These are phyloP conservation scores for Penicillium robsamsonii DNA, from an alignment of 495 filamentous ascomycete species.

Conservation along the genomic window DNA sequence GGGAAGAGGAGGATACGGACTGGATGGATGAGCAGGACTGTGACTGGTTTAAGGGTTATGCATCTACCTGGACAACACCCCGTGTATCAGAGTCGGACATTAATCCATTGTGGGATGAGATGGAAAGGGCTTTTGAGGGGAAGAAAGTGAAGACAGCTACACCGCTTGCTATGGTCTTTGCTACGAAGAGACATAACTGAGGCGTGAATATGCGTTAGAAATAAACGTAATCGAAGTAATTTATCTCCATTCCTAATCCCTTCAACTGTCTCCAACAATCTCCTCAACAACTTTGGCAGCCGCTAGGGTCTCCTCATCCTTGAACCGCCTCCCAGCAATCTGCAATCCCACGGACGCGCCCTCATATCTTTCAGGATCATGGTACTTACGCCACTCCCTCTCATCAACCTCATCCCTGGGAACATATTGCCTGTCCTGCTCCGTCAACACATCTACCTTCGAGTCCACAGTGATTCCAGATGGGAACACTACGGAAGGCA, in stretches of 20 bases:
- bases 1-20: constrained; percentile 1
- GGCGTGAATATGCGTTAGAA: neutral
- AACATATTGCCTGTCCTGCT: constrained; percentile 28
- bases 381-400: constrained; percentile 41
- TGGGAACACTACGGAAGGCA: constrained; percentile 60
- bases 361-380: constrained; percentile 32
- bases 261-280: constrained; percentile 26
- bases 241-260: neutral
- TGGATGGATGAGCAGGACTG: constrained; percentile 11
- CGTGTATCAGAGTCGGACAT: constrained; percentile 1
- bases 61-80: constrained; percentile 5
- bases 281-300: constrained; percentile 34
- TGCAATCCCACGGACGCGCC: constrained; percentile 53
- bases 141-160: constrained; percentile 9
- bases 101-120: constrained; percentile 4
- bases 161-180: constrained; percentile 8
- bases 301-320: constrained; percentile 43
- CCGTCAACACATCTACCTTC: constrained; percentile 29
- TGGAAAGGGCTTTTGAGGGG: constrained; percentile 7
- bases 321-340: constrained; percentile 46
- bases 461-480: constrained; percentile 45
- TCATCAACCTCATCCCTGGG: constrained; percentile 35
- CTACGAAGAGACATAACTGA: constrained; percentile 1
- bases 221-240: neutral
- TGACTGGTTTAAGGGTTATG: constrained; percentile 9